Percentiles rank a stretch among this genome's conserved stretches.
phyloP scores from a whole-genome alignment of 306 rosid species.

The Rubus parviflorus region DNA sequence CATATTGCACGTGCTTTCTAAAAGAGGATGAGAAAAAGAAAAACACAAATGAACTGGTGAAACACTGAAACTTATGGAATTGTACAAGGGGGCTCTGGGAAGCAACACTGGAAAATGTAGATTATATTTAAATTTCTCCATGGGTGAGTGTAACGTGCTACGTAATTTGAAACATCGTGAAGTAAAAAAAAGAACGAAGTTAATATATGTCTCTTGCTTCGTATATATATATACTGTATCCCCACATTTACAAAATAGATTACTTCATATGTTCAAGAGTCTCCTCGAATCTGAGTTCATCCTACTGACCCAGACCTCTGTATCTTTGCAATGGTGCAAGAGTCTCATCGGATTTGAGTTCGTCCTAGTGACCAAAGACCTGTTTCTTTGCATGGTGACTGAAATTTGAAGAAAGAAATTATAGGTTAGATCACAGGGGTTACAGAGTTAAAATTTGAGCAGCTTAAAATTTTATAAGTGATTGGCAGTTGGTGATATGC shows the following conservation, averaged over 20 bases:
- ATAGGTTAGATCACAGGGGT: background rate
- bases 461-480: background rate
- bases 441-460: background rate
- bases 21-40: background rate
- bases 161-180: background rate
- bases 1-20: background rate
- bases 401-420: constrained; percentile 7
- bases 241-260: background rate
- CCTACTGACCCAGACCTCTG: constrained; percentile 78
- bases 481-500: constrained; percentile 24
- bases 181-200: background rate
- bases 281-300: constrained; percentile 74
- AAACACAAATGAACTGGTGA: background rate
- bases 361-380: constrained; percentile 94
- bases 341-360: constrained; percentile 41
- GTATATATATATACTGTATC: constrained; percentile 12
- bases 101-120: background rate
- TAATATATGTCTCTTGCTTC: background rate
- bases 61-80: background rate
- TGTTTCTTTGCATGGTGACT: constrained; percentile 84
- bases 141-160: background rate
- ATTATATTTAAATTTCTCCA: background rate
- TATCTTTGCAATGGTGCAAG: constrained; percentile 44
- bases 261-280: constrained; percentile 5
- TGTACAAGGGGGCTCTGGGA: background rate